Percentiles rank a stretch among this genome's conserved stretches.
Conservation (phyloP, 805 yeast species). For the Kluyveromyces dobzhanskii region DNA sequence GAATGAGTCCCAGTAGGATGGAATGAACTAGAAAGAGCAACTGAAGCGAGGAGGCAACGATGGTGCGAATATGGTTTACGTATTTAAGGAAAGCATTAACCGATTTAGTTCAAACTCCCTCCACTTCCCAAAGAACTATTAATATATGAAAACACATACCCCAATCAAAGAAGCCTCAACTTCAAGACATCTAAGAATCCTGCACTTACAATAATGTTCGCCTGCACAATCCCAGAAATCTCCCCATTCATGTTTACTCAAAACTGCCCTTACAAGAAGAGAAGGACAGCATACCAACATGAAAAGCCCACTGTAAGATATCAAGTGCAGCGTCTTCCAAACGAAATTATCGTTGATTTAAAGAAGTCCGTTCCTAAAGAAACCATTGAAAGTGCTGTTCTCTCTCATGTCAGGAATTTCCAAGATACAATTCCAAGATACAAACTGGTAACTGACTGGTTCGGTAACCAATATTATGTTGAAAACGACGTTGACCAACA, state of each 20-base stretch:
- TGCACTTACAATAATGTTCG: neutral
- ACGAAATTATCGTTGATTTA: slow-evolving; percentile 13
- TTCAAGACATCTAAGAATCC: no score
- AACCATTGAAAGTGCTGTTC: slow-evolving; percentile 15
- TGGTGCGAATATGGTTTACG: neutral
- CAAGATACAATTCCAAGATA: slow-evolving; percentile 15
- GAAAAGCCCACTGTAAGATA: slow-evolving; percentile 6
- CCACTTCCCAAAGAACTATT: no score
- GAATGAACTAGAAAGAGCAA: neutral
- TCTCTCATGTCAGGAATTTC: slow-evolving; percentile 10
- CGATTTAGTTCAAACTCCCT: no score
- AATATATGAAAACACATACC: no score
- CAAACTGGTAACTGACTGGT: slow-evolving; percentile 18
- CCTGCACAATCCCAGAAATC: slow-evolving; percentile 3
- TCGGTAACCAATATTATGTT: slow-evolving; percentile 26
- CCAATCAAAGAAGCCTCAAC: no score
- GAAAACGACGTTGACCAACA: slow-evolving; percentile 20
- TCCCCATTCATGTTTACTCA: neutral
- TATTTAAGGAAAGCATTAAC: neutral
- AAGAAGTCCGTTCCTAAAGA: slow-evolving; percentile 14
- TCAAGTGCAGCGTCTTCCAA: slow-evolving; percentile 10
- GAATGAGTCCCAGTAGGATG: no score
- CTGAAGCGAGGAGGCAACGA: neutral
- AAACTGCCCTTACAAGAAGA: slow-evolving; percentile 2
- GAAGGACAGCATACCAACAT: neutral